Conservation (phyloP, 2,329 filamentous ascomycete species). For the Coniochaeta prunicola region DNA sequence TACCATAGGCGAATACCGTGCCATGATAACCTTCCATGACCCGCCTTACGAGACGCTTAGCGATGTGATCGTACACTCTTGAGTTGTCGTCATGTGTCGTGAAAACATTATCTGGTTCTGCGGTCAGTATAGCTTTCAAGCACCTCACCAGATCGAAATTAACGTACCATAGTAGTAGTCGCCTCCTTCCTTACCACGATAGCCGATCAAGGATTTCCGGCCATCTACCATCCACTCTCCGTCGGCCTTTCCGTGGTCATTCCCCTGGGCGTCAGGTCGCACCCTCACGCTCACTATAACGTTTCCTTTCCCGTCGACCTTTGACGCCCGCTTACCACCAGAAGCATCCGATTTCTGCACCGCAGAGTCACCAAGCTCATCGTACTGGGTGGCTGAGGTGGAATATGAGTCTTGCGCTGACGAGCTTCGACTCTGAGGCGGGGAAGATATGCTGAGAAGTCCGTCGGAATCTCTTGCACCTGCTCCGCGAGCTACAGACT, state of each 20-base stretch:
- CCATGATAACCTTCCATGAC: conserved; percentile 99
- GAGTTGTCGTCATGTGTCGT: conserved; percentile 89
- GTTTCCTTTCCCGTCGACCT: conserved; percentile 78
- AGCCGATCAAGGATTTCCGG: conserved; percentile 72
- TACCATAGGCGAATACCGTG: conserved; percentile 96
- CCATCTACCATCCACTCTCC: conserved; percentile 91
- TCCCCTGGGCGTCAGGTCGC: conserved; percentile 68
- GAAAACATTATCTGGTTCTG: conserved; percentile 80
- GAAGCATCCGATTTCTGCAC: conserved; percentile 23
- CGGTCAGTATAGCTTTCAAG: not conserved
- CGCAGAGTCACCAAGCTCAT: conserved; percentile 60
- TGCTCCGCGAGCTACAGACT: conserved; percentile 56
- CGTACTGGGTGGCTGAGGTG: conserved; percentile 81
- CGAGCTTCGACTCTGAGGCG: conserved; percentile 81
- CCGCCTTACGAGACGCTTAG: conserved; percentile 86
- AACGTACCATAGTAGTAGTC: conserved; percentile 83
- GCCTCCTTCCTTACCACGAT: conserved; percentile 81
- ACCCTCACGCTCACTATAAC: conserved; percentile 94
- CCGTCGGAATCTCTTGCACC: conserved; percentile 65
- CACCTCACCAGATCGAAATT: not conserved
- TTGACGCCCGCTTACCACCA: conserved; percentile 41
- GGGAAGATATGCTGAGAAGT: conserved; percentile 70
- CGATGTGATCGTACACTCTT: conserved; percentile 87
- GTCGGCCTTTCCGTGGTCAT: conserved; percentile 52
- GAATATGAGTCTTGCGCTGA: conserved; percentile 90